A percentile compares a stretch with the other conserved stretches of the same genome.
Conservation (phyloP, 495 filamentous ascomycete genomes). For the Evernia prunastri region DNA sequence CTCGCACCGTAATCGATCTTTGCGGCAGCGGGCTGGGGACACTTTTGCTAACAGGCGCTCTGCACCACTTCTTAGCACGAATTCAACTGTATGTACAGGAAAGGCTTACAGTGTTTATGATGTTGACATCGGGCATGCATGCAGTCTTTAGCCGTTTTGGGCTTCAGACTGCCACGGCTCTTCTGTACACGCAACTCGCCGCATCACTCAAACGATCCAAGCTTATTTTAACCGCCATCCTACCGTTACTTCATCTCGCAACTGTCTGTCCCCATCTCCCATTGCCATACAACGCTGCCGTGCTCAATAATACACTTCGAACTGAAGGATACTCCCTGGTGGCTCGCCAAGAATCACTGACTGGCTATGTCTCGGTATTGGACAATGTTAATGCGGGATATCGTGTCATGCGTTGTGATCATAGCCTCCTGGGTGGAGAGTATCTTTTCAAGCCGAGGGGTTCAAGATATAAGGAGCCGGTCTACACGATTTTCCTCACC, state of each 20-base stretch:
- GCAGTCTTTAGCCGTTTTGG: constrained; percentile 63
- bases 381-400: constrained; percentile 65
- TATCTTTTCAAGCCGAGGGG: constrained; percentile 55
- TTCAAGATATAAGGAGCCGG: constrained; percentile 60
- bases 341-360: constrained; percentile 73
- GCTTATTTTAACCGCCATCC: constrained; percentile 4
- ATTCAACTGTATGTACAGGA: constrained; percentile 22
- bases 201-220: constrained; percentile 27
- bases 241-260: constrained; percentile 62
- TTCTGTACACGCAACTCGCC: constrained; percentile 48
- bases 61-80: not conserved
- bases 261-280: constrained; percentile 66
- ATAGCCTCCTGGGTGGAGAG: constrained; percentile 90
- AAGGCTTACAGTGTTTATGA: not conserved
- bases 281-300: constrained; percentile 41
- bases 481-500: constrained; percentile 89
- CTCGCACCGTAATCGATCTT: not conserved
- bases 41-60: not conserved
- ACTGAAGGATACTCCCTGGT: constrained; percentile 51
- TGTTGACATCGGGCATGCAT: constrained; percentile 40
- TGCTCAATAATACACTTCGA: constrained; percentile 58
- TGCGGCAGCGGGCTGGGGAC: not conserved
- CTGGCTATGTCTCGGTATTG: constrained; percentile 87
- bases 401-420: constrained; percentile 84
- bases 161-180: constrained; percentile 59